Evolutionary conservation across 1,284 basidiomycete species (phyloP).

Genomic region (Nidula niveotomentosa): DNA sequence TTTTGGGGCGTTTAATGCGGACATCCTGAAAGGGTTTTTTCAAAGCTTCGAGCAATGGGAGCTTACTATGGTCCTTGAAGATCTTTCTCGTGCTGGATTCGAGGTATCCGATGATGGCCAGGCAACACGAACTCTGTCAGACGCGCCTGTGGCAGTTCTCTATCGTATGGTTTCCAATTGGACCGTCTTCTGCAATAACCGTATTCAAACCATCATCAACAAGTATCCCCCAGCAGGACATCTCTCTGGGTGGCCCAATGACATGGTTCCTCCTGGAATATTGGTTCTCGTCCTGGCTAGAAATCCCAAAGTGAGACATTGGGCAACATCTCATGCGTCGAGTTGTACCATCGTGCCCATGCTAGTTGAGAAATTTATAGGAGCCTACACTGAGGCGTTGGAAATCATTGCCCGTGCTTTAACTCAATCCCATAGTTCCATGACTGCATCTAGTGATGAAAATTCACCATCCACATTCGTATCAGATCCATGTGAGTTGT

Average conservation of each 20-base stretch:
- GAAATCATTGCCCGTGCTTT: slow-evolving; percentile 27
- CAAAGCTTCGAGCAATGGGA: slow-evolving; percentile 71
- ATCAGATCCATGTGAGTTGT: slow-evolving; percentile 42
- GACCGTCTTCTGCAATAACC: slow-evolving; percentile 51
- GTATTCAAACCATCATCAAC: slow-evolving; percentile 47
- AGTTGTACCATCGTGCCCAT: slow-evolving; percentile 46
- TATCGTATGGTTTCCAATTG: slow-evolving; percentile 74
- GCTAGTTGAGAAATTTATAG: slow-evolving; percentile 40
- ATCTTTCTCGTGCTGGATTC: slow-evolving; percentile 37
- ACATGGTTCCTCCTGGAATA: slow-evolving; percentile 56
- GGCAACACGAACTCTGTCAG: slow-evolving; percentile 28
- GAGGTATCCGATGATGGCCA: slow-evolving; percentile 13
- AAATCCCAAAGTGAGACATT: slow-evolving; percentile 47
- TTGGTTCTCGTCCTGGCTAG: slow-evolving; percentile 59
- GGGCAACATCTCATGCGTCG: slow-evolving; percentile 51
- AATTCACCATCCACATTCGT: slow-evolving; percentile 25
- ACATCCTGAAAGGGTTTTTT: slow-evolving; percentile 59
- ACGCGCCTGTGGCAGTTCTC: slow-evolving; percentile 45
- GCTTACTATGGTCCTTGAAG: slow-evolving; percentile 42
- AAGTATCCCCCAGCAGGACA: slow-evolving; percentile 32
- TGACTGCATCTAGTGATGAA: background rate
- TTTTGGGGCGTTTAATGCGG: slow-evolving; percentile 58
- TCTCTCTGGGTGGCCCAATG: slow-evolving; percentile 53
- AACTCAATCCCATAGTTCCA: no score
- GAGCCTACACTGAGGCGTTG: slow-evolving; percentile 44